Conservation (phyloP, 1,139 yeast species). For the Lodderomyces margitis region DNA sequence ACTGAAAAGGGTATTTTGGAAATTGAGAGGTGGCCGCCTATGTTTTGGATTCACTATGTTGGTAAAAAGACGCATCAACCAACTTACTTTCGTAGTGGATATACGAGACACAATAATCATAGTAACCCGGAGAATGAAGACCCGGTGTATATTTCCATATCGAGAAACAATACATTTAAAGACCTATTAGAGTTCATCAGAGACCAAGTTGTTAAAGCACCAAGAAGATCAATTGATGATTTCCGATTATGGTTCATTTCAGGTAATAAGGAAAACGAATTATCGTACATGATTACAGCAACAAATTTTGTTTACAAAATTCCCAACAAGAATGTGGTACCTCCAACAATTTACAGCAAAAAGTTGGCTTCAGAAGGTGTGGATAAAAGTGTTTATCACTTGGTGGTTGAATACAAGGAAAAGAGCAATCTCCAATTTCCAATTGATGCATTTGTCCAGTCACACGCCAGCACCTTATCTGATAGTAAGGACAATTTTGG, state of each 20-base stretch:
- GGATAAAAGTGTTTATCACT: slow-evolving; percentile 25
- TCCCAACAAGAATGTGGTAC: slow-evolving; percentile 30
- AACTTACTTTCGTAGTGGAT: slow-evolving; percentile 14
- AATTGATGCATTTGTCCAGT: slow-evolving; percentile 19
- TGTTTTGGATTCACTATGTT: slow-evolving; percentile 52
- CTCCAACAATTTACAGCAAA: slow-evolving; percentile 21
- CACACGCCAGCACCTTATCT: slow-evolving; percentile 9
- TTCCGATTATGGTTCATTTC: slow-evolving; percentile 41
- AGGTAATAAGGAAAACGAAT: slow-evolving; percentile 21
- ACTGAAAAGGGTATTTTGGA: slow-evolving; percentile 34
- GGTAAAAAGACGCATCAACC: slow-evolving; percentile 21
- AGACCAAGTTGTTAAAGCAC: slow-evolving; percentile 19
- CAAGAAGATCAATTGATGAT: slow-evolving; percentile 16
- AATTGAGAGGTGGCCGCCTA: slow-evolving; percentile 51
- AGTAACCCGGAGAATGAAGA: slow-evolving; percentile 14
- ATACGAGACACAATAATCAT: slow-evolving; percentile 8
- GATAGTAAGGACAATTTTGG: slow-evolving; percentile 17
- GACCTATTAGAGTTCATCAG: slow-evolving; percentile 30
- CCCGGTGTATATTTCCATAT: slow-evolving; percentile 22
- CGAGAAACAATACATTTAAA: slow-evolving; percentile 35
- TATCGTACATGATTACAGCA: slow-evolving; percentile 25
- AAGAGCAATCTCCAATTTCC: slow-evolving; percentile 25
- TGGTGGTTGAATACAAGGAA: slow-evolving; percentile 34
- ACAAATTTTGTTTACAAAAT: slow-evolving; percentile 32
- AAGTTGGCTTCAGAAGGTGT: slow-evolving; percentile 36